Evolutionary conservation across 2,329 filamentous ascomycete genomes (phyloP).

Genomic region (Cercospora zeae-maydis): DNA sequence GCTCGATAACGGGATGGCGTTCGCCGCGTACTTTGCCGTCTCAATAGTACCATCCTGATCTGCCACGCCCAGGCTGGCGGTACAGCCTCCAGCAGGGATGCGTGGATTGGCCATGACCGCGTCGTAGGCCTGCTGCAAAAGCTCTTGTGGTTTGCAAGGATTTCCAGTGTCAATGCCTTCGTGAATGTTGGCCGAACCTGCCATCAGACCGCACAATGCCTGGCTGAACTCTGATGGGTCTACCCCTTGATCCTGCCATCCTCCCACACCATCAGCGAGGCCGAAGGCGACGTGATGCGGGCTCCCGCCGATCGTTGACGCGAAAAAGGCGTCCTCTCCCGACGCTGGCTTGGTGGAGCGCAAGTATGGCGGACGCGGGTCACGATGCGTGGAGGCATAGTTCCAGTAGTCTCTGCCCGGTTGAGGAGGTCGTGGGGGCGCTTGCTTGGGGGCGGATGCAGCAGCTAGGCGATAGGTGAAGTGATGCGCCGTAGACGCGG

Average conservation of each 20-base stretch:
- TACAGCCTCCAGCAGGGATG: constrained; percentile 82
- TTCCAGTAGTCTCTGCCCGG: constrained; percentile 44
- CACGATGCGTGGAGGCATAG: constrained; percentile 33
- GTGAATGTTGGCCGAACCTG: constrained; percentile 46
- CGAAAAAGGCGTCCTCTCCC: constrained; percentile 97
- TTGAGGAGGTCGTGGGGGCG: constrained; percentile 45
- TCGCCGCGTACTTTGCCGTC: constrained; percentile 66
- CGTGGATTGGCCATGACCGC: constrained; percentile 68
- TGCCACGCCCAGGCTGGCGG: constrained; percentile 81
- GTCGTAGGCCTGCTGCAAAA: constrained; percentile 84
- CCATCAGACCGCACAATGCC: constrained; percentile 90
- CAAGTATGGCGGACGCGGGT: constrained; percentile 48
- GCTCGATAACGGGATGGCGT: background rate
- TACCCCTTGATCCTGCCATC: constrained; percentile 88
- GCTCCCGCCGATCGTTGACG: constrained; percentile 66
- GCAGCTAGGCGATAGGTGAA: constrained; percentile 41
- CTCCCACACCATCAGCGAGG: constrained; percentile 90
- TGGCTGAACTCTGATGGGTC: constrained; percentile 96
- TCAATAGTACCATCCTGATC: constrained; percentile 71
- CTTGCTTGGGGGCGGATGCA: constrained; percentile 36
- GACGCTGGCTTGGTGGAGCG: constrained; percentile 57
- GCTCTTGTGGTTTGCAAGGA: constrained; percentile 51
- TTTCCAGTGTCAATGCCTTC: constrained; percentile 34
- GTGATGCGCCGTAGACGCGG: constrained; percentile 3
- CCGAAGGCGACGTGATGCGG: constrained; percentile 74